phyloP scores from a whole-genome alignment of 2,329 filamentous ascomycete species.

The Ceratocystis albifundus region DNA sequence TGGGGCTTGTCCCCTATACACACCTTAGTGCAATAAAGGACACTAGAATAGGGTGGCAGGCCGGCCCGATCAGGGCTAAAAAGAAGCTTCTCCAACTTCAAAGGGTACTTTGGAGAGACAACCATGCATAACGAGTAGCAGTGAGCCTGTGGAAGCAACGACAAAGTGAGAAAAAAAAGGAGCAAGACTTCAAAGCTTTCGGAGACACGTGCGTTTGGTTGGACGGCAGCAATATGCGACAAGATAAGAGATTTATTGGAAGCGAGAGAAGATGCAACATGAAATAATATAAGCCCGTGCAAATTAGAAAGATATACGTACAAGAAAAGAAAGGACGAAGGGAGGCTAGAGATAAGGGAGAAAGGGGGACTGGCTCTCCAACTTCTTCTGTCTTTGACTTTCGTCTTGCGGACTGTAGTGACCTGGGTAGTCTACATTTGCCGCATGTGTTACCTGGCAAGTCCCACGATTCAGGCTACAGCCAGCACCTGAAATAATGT shows the following conservation, averaged over 20 bases:
- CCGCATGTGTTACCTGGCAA: neutral
- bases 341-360: neutral
- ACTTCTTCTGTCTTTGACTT: too few species aligned
- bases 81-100: slow-evolving; percentile 4
- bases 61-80: slow-evolving; percentile 7
- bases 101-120: neutral
- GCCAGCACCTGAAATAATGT: neutral
- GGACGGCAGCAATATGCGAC: neutral
- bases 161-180: neutral
- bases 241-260: neutral
- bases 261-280: neutral
- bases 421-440: neutral
- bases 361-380: neutral
- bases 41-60: neutral
- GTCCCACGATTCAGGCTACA: neutral
- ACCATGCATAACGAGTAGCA: neutral
- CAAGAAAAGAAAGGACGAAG: neutral
- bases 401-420: too few species aligned
- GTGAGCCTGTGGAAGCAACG: neutral
- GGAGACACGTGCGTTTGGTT: neutral
- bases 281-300: too few species aligned
- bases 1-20: neutral
- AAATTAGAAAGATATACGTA: neutral
- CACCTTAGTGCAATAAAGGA: neutral
- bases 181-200: neutral